These are phyloP conservation scores for Pseudoneurospora amorphoporcata DNA, from an alignment of 495 filamentous ascomycete genomes.

Conservation along the genomic window DNA sequence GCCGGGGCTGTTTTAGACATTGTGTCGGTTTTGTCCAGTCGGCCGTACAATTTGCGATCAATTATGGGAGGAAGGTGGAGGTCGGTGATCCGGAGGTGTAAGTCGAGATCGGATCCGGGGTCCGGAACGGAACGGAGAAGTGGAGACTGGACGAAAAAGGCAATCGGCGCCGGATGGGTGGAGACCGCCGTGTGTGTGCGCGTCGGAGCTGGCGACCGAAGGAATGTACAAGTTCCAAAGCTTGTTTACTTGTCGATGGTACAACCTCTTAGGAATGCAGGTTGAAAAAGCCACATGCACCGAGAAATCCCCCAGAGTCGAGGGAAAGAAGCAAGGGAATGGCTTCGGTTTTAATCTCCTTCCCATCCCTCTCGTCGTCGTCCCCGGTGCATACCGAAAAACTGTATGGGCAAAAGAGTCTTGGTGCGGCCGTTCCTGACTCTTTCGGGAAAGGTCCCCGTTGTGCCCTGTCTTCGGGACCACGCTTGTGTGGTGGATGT, in stretches of 20 bases:
- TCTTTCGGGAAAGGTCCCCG: background rate
- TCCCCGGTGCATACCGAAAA: background rate
- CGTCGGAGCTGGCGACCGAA: background rate
- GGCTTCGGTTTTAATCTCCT: background rate
- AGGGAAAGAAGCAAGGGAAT: background rate
- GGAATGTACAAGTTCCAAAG: too few relatives aligned
- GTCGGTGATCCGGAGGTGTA: background rate
- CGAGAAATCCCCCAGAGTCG: background rate
- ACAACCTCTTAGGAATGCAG: background rate
- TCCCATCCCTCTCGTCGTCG: background rate
- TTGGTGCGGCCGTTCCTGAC: background rate
- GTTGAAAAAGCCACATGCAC: background rate
- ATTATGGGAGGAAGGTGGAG: background rate
- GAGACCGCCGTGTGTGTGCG: background rate
- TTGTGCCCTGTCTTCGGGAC: background rate
- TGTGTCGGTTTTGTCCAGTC: background rate
- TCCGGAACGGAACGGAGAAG: background rate
- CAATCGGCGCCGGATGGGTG: background rate
- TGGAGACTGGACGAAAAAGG: background rate
- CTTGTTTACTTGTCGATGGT: background rate
- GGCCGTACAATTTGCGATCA: too few relatives aligned
- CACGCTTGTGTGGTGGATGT: background rate
- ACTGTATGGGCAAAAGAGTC: background rate
- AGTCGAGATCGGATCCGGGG: background rate
- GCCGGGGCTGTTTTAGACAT: constrained; percentile 3